Percentiles rank a stretch among this genome's conserved stretches.
Evolutionary conservation across 2,329 filamentous ascomycete species (phyloP).

Genomic region (Trichoderma citrinoviride): DNA sequence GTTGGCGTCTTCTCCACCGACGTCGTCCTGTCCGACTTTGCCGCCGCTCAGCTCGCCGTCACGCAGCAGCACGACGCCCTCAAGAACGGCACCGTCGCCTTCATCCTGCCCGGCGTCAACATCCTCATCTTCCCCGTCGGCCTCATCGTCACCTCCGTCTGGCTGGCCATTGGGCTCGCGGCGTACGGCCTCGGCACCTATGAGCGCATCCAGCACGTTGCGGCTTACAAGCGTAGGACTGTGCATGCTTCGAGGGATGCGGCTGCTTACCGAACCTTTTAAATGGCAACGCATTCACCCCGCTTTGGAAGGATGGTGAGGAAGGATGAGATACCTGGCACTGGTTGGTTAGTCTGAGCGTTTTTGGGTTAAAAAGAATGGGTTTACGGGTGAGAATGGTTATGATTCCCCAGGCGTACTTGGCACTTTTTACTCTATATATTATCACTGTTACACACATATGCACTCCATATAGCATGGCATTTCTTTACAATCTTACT

Average conservation of each 20-base stretch:
- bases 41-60: constrained; percentile 50
- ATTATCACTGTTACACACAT: background rate
- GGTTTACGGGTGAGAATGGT: constrained; percentile 5
- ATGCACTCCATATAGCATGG: background rate
- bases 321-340: background rate
- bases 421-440: background rate
- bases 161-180: constrained; percentile 55
- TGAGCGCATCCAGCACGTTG: constrained; percentile 63
- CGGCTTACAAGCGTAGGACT: constrained; percentile 53
- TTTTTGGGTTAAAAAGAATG: background rate
- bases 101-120: constrained; percentile 66
- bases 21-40: constrained; percentile 51
- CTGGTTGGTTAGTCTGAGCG: background rate
- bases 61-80: constrained; percentile 46
- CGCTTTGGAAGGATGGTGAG: background rate
- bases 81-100: constrained; percentile 55
- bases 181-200: constrained; percentile 64
- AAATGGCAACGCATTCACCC: background rate
- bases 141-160: constrained; percentile 62
- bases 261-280: constrained; percentile 6
- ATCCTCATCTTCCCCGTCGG: constrained; percentile 70
- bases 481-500: background rate
- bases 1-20: constrained; percentile 65
- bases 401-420: constrained; percentile 13
- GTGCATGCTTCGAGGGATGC: constrained; percentile 3